Evolutionary conservation across 352 stramenopile species (phyloP).

Genomic region (Albugo laibachii): DNA sequence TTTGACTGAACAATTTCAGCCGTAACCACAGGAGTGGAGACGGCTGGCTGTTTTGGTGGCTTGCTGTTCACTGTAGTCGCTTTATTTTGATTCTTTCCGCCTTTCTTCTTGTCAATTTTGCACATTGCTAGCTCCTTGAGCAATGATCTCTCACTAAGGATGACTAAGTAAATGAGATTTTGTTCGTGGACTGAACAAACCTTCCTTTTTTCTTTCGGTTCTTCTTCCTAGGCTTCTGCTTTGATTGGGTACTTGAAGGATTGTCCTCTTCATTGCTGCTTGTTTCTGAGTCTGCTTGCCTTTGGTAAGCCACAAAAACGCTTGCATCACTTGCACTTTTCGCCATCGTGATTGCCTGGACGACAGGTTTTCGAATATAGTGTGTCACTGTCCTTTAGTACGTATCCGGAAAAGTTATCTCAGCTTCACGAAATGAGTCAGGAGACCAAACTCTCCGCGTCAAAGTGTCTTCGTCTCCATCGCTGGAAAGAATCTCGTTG

Average conservation of each 20-base stretch:
- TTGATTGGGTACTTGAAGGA: not conserved
- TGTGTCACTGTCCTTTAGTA: conserved; percentile 23
- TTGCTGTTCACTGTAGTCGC: not conserved
- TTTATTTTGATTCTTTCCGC: conserved; percentile 14
- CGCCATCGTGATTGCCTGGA: conserved; percentile 9
- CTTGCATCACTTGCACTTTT: conserved; percentile 31
- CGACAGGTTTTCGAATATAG: not conserved
- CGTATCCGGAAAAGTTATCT: conserved; percentile 49
- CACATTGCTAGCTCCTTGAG: conserved; percentile 62
- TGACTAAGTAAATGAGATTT: not conserved
- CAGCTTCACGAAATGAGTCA: conserved; percentile 28
- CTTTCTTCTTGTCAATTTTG: conserved; percentile 34
- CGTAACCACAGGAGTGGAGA: not conserved
- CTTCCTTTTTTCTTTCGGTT: conserved; percentile 17
- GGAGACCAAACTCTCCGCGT: conserved; percentile 43
- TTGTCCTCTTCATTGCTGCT: conserved; percentile 23
- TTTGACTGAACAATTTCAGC: not conserved
- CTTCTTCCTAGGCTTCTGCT: conserved; percentile 44
- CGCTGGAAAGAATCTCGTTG: conserved; percentile 35
- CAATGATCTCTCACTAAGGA: conserved; percentile 27
- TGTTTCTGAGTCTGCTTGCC: conserved; percentile 24
- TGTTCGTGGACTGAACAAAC: conserved; percentile 1
- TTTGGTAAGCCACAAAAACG: conserved; percentile 46
- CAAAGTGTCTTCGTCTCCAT: not conserved
- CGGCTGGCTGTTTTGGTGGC: not conserved